These are phyloP conservation scores for Parastagonospora avenae DNA, from an alignment of 2,329 filamentous ascomycete genomes.

Conservation along the genomic window DNA sequence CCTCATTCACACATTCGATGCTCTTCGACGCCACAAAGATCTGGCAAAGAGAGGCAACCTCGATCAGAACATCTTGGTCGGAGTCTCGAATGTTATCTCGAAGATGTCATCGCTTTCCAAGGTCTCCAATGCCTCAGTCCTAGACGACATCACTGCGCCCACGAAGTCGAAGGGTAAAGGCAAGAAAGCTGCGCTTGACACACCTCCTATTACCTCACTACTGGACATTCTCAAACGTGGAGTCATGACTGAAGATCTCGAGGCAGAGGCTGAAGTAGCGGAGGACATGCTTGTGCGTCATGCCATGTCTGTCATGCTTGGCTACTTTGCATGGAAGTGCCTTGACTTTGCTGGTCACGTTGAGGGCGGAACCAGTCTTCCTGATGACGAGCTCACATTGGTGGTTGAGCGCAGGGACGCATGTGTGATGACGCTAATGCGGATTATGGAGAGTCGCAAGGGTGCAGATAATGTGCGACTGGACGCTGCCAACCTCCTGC, in stretches of 20 bases:
- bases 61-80: slow-evolving; percentile 66
- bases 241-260: slow-evolving; percentile 65
- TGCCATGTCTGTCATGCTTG: slow-evolving; percentile 75
- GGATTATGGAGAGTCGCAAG: slow-evolving; percentile 56
- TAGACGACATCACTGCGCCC: slow-evolving; percentile 65
- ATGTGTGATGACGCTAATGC: slow-evolving; percentile 56
- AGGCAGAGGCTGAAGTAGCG: slow-evolving; percentile 72
- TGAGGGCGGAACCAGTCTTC: slow-evolving; percentile 52
- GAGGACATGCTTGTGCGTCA: slow-evolving; percentile 80
- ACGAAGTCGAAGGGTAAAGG: slow-evolving; percentile 44
- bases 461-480: slow-evolving; percentile 80
- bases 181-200: slow-evolving; percentile 29
- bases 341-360: slow-evolving; percentile 53
- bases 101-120: slow-evolving; percentile 82
- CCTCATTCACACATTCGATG: slow-evolving; percentile 72
- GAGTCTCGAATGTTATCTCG: slow-evolving; percentile 74
- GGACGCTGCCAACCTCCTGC: slow-evolving; percentile 73
- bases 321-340: slow-evolving; percentile 97
- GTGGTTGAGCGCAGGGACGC: slow-evolving; percentile 57
- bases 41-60: slow-evolving; percentile 75
- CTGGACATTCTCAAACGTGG: slow-evolving; percentile 76
- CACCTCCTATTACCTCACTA: slow-evolving; percentile 69
- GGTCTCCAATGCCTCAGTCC: slow-evolving; percentile 73
- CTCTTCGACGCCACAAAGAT: slow-evolving; percentile 71
- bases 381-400: slow-evolving; percentile 64